A percentile compares a stretch with the other conserved stretches of the same genome.
Conservation (phyloP, 148 eudicot genomes). For the Camellia japonica region DNA sequence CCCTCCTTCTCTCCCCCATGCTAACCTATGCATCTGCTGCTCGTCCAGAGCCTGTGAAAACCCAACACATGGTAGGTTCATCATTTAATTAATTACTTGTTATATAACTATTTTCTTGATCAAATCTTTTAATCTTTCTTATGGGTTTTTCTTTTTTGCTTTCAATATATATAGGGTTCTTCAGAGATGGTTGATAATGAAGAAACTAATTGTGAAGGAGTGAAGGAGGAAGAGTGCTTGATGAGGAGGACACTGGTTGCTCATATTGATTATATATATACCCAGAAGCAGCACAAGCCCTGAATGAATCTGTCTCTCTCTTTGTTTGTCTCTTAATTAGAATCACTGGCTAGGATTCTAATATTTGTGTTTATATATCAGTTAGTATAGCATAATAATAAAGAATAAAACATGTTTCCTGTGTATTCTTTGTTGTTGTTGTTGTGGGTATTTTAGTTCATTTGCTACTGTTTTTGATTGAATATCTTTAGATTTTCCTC, state of each 20-base stretch:
- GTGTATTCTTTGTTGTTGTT: too few species aligned
- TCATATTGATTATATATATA: constrained; percentile 21
- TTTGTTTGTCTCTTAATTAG: neutral
- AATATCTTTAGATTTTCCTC: too few species aligned
- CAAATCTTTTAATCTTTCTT: neutral
- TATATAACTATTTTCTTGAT: neutral
- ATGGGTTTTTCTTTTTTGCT: neutral
- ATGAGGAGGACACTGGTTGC: constrained; percentile 16
- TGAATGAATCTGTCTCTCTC: neutral
- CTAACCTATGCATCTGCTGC: constrained; percentile 7
- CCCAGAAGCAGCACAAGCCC: constrained; percentile 10
- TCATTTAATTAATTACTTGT: neutral
- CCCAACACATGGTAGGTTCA: constrained; percentile 3
- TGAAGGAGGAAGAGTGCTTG: constrained; percentile 14
- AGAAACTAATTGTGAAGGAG: constrained; percentile 14
- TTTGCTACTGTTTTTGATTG: too few species aligned
- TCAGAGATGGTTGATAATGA: neutral
- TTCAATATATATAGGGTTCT: neutral
- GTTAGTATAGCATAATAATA: neutral
- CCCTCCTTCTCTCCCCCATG: constrained; percentile 17
- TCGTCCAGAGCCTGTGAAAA: constrained; percentile 11
- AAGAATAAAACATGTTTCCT: neutral
- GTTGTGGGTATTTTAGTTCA: too few species aligned
- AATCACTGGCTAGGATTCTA: neutral
- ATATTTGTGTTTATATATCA: neutral